Conservation (phyloP, 2,329 filamentous ascomycete genomes). For the Aureobasidium vineae region DNA sequence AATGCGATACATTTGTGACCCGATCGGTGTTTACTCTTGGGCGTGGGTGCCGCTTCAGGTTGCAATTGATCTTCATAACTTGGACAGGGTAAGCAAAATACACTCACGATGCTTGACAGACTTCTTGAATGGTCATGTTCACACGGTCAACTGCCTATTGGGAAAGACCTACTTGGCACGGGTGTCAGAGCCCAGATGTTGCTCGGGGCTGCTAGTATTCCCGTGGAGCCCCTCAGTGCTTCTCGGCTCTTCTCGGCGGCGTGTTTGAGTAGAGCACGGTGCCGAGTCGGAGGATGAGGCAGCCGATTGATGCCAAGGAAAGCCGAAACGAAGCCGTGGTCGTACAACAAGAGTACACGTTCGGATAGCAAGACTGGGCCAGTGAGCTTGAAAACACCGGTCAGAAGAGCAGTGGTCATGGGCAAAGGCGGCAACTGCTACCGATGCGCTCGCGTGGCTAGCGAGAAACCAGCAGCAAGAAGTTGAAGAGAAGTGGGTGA, state of each 20-base stretch:
- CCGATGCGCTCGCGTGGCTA: background rate
- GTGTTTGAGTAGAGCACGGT: background rate
- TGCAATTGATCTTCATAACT: background rate
- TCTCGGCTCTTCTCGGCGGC: background rate
- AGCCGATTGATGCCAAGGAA: slow-evolving; percentile 15
- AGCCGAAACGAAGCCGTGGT: slow-evolving; percentile 8
- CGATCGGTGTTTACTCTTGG: background rate
- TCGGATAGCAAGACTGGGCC: background rate
- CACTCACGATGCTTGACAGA: background rate
- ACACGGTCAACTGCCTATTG: background rate
- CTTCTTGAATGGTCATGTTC: background rate
- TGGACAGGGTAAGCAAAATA: background rate
- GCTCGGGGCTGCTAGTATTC: background rate
- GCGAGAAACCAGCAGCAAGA: background rate
- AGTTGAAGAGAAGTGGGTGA: slow-evolving; percentile 7
- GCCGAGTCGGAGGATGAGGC: slow-evolving; percentile 17
- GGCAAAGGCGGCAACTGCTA: background rate
- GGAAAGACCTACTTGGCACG: background rate
- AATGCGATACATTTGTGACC: slow-evolving; percentile 12
- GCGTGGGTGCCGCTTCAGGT: background rate
- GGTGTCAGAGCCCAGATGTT: background rate
- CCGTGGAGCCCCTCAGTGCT: slow-evolving; percentile 8
- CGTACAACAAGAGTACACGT: background rate
- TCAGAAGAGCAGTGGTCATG: background rate
- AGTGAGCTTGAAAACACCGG: background rate